Evolutionary conservation across 1,139 yeast genomes (phyloP), one percentile per base, ranked within the genome.

Genomic region (Magnusiomyces tetraspermus): DNA sequence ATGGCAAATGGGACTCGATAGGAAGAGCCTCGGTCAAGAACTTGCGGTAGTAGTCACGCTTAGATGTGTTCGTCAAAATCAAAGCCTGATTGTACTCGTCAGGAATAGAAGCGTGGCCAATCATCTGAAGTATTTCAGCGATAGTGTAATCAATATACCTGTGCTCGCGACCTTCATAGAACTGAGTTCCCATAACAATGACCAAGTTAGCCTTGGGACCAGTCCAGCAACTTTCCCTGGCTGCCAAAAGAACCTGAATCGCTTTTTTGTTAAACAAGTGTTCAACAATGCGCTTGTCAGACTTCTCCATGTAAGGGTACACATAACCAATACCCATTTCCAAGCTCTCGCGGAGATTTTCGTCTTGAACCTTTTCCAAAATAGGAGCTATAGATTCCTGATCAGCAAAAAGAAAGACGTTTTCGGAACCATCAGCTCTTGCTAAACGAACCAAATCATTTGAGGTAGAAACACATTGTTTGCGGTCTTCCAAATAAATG

Each of bases 21-120:
- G 97, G 97, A 17, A 89, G 67, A 0, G 96, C 80, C 56, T 85
- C 89, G 38, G 73, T 75, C 51, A 92, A 64, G 62, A 90, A 87
- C 63, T 82, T 80, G 52, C 76, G 77, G 65, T 86, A 89, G 63
- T 85, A 89, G 1, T 75, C 78, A 44, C 79, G 71, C 60, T 76
- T 80, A 2, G 80, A 64, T 0, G 76, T 61, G 50, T 76, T 78
- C 0, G 96, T 83, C 57, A 81, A 72, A 3, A 90, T 68, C 31
- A 79, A 60, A 0, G 76, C 85, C 42, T 68, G 73, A 1, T 77
- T 74, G 10, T 55, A 52, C 1, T 64, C 65, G 19, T 61, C 67
- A 10, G 61, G 59, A 0, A 59, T 65, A 28, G 58, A 56, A 10
- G 85, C 76, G 55, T 76, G 70, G 0, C 95, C 95, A 50, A 84